Evolutionary conservation across 352 stramenopile genomes (phyloP).

Genomic region (Globisporangium radiosum): DNA sequence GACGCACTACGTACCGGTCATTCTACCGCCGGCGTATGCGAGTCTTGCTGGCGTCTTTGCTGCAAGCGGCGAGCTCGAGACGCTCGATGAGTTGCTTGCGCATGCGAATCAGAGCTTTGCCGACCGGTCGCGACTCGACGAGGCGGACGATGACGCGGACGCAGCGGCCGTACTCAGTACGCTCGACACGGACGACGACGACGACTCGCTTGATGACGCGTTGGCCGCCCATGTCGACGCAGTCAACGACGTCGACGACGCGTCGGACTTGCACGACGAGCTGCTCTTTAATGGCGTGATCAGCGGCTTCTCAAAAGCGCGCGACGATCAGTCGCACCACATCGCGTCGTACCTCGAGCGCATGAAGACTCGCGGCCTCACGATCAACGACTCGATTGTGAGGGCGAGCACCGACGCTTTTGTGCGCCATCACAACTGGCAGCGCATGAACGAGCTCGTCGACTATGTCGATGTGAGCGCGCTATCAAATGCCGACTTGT

Average conservation of each 20-base stretch:
- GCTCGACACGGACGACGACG: constrained; percentile 13
- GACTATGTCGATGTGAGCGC: constrained; percentile 38
- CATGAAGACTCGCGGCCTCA: constrained; percentile 41
- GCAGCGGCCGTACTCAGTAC: neutral
- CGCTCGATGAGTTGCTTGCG: constrained; percentile 52
- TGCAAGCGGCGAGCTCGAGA: constrained; percentile 63
- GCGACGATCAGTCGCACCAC: constrained; percentile 56
- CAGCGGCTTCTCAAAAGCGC: constrained; percentile 70
- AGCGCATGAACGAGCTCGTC: constrained; percentile 35
- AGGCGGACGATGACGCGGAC: neutral
- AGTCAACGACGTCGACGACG: constrained; percentile 22
- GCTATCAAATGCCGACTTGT: constrained; percentile 51
- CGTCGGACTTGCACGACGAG: constrained; percentile 29
- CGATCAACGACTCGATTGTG: constrained; percentile 71
- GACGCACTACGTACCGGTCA: constrained; percentile 48
- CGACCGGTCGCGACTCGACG: constrained; percentile 14
- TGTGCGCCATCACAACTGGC: constrained; percentile 59
- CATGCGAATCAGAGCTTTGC: constrained; percentile 43
- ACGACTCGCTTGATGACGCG: constrained; percentile 20
- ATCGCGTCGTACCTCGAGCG: constrained; percentile 53
- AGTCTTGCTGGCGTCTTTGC: constrained; percentile 78
- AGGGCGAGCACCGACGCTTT: constrained; percentile 68
- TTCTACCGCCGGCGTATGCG: constrained; percentile 70
- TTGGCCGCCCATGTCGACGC: constrained; percentile 17
- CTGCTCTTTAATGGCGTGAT: constrained; percentile 78